Percentiles rank a stretch among this genome's conserved stretches.
Evolutionary conservation across 202 grass and related monocot genomes (phyloP).

Genomic region (Setaria italica): DNA sequence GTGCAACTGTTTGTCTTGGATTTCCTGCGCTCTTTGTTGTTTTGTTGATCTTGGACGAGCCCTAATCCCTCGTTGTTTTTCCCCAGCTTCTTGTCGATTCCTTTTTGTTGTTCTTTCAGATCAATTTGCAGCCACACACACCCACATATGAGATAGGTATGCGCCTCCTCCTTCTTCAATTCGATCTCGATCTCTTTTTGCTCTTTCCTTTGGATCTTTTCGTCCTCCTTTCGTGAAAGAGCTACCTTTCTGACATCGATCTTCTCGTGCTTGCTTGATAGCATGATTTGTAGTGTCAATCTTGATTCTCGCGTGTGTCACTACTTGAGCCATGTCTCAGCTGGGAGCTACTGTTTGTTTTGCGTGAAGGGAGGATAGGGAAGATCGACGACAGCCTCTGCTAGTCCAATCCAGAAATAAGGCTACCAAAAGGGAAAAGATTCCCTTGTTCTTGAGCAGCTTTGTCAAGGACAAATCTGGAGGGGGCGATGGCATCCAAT

Average conservation of each 20-base stretch:
- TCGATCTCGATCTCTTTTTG: slow-evolving; percentile 30
- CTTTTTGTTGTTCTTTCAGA: slow-evolving; percentile 44
- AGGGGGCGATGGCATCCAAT: slow-evolving; percentile 59
- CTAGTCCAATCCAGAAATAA: slow-evolving; percentile 30
- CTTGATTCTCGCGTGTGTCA: slow-evolving; percentile 28
- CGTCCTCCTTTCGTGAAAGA: slow-evolving; percentile 14
- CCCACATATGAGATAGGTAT: slow-evolving; percentile 41
- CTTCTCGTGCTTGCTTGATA: slow-evolving; percentile 20
- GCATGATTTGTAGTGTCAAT: slow-evolving; percentile 38
- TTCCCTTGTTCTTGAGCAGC: slow-evolving; percentile 26
- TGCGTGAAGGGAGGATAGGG: slow-evolving; percentile 38
- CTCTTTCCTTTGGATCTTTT: slow-evolving; percentile 49
- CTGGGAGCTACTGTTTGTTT: slow-evolving; percentile 39
- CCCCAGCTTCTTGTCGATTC: slow-evolving; percentile 43
- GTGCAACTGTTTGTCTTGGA: slow-evolving; percentile 71
- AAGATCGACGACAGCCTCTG: slow-evolving; percentile 27
- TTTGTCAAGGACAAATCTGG: slow-evolving; percentile 44
- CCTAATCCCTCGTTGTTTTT: slow-evolving; percentile 49
- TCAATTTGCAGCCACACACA: slow-evolving; percentile 42
- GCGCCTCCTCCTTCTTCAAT: background rate
- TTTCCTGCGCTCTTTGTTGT: slow-evolving; percentile 56
- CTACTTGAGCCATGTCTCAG: slow-evolving; percentile 38
- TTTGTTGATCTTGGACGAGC: slow-evolving; percentile 61
- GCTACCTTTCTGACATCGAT: slow-evolving; percentile 45
- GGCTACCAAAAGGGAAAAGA: slow-evolving; percentile 36